Conservation (phyloP, 2,329 filamentous ascomycete genomes). For the Fusarium sp. region DNA sequence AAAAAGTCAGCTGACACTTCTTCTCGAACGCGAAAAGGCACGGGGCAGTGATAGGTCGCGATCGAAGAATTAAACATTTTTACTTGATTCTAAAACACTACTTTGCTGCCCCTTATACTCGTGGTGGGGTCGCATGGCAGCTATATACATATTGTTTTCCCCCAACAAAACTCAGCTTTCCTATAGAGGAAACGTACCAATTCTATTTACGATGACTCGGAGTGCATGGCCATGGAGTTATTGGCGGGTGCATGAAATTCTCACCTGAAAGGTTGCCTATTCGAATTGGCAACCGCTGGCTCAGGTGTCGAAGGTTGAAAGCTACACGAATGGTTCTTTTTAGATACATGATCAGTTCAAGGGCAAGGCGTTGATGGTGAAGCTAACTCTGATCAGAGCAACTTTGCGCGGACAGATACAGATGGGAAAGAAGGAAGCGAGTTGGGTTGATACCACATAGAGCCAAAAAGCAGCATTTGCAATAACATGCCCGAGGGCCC, state of each 20-base stretch:
- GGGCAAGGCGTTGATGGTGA: slow-evolving; percentile 25
- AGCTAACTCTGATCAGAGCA: slow-evolving; percentile 6
- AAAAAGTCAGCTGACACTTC: slow-evolving; percentile 70
- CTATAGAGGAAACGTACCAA: neutral
- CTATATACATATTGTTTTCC: slow-evolving; percentile 14
- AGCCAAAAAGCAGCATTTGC: slow-evolving; percentile 20
- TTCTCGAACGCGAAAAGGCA: slow-evolving; percentile 66
- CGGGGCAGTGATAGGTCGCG: slow-evolving; percentile 48
- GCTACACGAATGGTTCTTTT: slow-evolving; percentile 1
- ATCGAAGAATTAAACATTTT: slow-evolving; percentile 45
- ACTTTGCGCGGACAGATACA: slow-evolving; percentile 8
- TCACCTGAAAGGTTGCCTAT: neutral
- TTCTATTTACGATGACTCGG: neutral
- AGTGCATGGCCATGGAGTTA: slow-evolving; percentile 24
- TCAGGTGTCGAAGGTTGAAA: neutral
- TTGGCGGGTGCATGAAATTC: slow-evolving; percentile 14
- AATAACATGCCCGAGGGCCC: neutral
- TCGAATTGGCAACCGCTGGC: slow-evolving; percentile 5
- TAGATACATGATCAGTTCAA: slow-evolving; percentile 11
- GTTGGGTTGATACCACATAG: slow-evolving; percentile 24
- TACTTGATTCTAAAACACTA: slow-evolving; percentile 15
- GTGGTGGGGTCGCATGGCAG: slow-evolving; percentile 3
- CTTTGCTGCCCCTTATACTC: slow-evolving; percentile 19
- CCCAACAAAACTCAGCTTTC: slow-evolving; percentile 8
- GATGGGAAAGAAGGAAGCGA: neutral